phyloP scores from a whole-genome alignment of 208 protist genomes.

The Trypanosoma rangeli region DNA sequence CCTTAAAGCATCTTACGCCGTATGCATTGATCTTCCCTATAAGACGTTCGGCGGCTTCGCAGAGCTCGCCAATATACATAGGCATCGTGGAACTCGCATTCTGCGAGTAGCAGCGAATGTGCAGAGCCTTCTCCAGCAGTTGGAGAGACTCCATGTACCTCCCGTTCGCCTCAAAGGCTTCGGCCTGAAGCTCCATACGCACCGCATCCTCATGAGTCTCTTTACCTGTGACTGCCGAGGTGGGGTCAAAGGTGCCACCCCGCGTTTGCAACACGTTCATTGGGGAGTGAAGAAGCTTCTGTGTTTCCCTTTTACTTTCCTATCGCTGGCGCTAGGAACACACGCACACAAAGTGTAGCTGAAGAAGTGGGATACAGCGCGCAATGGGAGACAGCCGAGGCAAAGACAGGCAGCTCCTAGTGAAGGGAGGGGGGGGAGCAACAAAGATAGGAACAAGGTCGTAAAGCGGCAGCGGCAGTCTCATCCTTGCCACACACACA shows the following conservation, averaged over 20 bases:
- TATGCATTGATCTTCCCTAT: conserved; percentile 73
- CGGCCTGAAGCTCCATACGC: conserved; percentile 59
- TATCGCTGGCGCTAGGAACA: neutral
- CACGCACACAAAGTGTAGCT: neutral
- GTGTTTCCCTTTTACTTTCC: neutral
- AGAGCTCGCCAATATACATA: conserved; percentile 33
- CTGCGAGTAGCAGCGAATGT: conserved; percentile 58
- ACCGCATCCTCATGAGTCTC: conserved; percentile 69
- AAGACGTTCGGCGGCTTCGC: conserved; percentile 74
- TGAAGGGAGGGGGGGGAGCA: no score
- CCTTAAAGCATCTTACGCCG: conserved; percentile 76
- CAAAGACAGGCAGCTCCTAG: no score
- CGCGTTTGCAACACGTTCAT: conserved; percentile 4
- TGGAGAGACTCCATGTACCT: conserved; percentile 55
- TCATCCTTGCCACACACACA: no score
- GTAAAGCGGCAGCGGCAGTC: no score
- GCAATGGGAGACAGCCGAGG: neutral
- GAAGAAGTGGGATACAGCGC: no score
- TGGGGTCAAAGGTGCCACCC: neutral
- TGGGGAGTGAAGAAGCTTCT: conserved; percentile 8
- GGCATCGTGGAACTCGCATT: neutral
- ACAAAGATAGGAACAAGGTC: no score
- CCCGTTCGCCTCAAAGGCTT: conserved; percentile 48
- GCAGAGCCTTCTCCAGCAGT: conserved; percentile 80
- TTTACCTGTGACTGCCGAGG: conserved; percentile 36